Evolutionary conservation across 371 early-diverging fungal species (phyloP).

Genomic region (Actinomucor elegans): DNA sequence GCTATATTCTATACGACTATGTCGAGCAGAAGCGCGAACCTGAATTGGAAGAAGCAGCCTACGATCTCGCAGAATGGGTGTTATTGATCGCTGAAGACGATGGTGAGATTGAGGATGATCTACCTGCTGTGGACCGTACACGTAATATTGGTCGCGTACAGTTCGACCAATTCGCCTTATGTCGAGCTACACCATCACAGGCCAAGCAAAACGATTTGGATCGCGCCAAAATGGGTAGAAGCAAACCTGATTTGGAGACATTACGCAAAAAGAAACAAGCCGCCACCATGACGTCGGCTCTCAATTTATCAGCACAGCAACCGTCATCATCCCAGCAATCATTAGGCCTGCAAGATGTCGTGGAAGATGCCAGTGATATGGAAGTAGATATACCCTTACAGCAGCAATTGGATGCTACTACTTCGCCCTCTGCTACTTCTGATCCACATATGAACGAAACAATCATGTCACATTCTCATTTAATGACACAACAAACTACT

Average conservation of each 20-base stretch:
- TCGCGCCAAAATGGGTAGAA: conserved; percentile 43
- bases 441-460: background rate
- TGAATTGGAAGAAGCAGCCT: conserved; percentile 58
- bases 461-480: conserved; percentile 11
- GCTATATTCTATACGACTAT: conserved; percentile 82
- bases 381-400: background rate
- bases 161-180: conserved; percentile 91
- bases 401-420: background rate
- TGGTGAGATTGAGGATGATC: conserved; percentile 93
- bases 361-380: background rate
- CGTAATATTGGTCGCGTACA: conserved; percentile 83
- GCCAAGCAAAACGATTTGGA: conserved; percentile 45
- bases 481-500: conserved; percentile 16
- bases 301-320: background rate
- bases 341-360: background rate
- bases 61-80: conserved; percentile 78
- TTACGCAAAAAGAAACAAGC: conserved; percentile 23
- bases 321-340: conserved; percentile 12
- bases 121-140: conserved; percentile 90
- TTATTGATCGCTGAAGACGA: conserved; percentile 93
- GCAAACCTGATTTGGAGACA: conserved; percentile 29
- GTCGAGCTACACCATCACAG: conserved; percentile 76
- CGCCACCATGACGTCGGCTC: background rate
- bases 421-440: conserved; percentile 4
- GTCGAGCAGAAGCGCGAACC: conserved; percentile 68